Conservation (phyloP, 2,329 filamentous ascomycete species). For the Mollisiaceae sp. region DNA sequence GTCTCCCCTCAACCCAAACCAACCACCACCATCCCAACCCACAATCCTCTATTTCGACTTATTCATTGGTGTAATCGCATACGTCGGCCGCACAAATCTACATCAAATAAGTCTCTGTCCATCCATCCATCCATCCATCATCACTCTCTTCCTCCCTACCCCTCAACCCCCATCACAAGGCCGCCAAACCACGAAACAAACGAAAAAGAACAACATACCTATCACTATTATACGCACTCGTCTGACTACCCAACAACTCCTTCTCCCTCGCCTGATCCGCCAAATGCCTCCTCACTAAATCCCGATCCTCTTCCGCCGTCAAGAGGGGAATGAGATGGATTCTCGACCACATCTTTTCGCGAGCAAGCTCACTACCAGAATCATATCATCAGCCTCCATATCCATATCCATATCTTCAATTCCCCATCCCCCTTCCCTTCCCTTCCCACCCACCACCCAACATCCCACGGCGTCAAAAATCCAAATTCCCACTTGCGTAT, state of each 20-base stretch:
- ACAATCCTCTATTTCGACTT: constrained; percentile 31
- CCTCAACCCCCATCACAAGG: constrained; percentile 1
- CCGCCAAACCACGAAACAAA: background rate
- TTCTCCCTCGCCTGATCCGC: constrained; percentile 91
- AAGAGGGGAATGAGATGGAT: constrained; percentile 93
- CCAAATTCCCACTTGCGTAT: too few relatives aligned
- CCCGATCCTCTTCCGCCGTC: constrained; percentile 95
- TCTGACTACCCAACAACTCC: constrained; percentile 83
- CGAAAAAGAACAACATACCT: constrained; percentile 60
- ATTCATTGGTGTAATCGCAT: constrained; percentile 67
- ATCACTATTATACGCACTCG: constrained; percentile 86
- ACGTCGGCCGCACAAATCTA: constrained; percentile 84
- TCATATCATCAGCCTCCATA: constrained; percentile 22
- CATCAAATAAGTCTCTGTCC: constrained; percentile 19
- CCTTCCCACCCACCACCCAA: background rate
- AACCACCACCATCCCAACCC: background rate
- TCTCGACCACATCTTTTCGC: constrained; percentile 98
- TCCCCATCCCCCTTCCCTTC: background rate
- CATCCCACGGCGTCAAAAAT: too few relatives aligned
- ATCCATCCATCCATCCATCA: background rate
- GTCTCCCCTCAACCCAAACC: background rate
- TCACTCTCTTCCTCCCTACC: background rate
- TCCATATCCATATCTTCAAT: background rate
- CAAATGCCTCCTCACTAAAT: constrained; percentile 84
- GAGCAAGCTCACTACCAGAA: constrained; percentile 77